Conservation (phyloP, 1,139 yeast genomes). For the Saccharomyces hybrid region DNA sequence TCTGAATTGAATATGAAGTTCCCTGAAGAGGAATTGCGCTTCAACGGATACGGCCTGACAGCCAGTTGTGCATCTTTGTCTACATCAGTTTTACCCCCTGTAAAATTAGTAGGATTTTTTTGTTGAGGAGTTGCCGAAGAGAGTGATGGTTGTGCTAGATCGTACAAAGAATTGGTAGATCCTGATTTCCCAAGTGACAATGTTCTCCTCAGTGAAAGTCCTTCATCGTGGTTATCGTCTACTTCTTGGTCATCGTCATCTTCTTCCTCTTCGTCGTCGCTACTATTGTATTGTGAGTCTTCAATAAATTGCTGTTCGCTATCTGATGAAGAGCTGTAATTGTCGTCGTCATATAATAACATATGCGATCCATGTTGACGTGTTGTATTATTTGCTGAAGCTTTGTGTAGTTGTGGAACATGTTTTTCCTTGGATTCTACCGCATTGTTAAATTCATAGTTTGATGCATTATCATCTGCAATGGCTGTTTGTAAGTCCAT, state of each 20-base stretch:
- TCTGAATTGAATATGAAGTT: constrained; percentile 29
- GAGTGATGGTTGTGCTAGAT: constrained; percentile 9
- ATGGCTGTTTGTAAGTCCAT: constrained; percentile 29
- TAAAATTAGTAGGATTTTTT: background rate
- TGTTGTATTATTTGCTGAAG: background rate
- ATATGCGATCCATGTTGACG: background rate
- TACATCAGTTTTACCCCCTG: background rate
- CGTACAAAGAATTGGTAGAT: constrained; percentile 20
- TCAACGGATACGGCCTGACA: constrained; percentile 4
- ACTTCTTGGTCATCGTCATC: constrained; percentile 2
- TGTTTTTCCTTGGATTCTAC: constrained; percentile 1
- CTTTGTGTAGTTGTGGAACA: background rate
- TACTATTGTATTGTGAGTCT: constrained; percentile 16
- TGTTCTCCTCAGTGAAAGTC: constrained; percentile 22
- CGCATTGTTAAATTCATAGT: constrained; percentile 12
- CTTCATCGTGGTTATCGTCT: constrained; percentile 6
- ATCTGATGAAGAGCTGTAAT: constrained; percentile 34
- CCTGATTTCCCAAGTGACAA: constrained; percentile 26
- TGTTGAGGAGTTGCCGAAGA: background rate
- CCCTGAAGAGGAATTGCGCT: constrained; percentile 18
- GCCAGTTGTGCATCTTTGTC: background rate
- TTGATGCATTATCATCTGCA: constrained; percentile 18
- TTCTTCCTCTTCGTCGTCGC: constrained; percentile 16
- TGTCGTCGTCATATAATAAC: constrained; percentile 34
- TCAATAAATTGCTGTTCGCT: constrained; percentile 37